Percentiles rank a stretch among this genome's conserved stretches.
Evolutionary conservation across 2,329 filamentous ascomycete species (phyloP).

Genomic region (Rhynchosporium secalis): DNA sequence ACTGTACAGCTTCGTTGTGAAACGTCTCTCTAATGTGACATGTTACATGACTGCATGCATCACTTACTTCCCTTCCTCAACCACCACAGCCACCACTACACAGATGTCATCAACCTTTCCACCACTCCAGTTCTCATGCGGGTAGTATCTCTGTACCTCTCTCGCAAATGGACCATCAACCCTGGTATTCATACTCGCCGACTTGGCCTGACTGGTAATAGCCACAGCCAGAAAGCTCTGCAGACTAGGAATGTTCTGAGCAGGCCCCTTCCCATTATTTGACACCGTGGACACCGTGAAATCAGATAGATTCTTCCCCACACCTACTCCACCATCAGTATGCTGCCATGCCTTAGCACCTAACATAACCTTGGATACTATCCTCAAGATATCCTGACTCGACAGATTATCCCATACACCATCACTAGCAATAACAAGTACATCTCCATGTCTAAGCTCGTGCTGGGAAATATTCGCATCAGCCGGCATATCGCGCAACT

Average conservation of each 20-base stretch:
- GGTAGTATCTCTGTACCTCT: constrained; percentile 86
- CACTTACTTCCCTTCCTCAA: constrained; percentile 54
- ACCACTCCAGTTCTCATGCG: constrained; percentile 81
- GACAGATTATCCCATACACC: constrained; percentile 96
- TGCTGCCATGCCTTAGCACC: constrained; percentile 71
- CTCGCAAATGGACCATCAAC: constrained; percentile 92
- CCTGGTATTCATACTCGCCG: constrained; percentile 77
- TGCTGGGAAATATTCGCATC: constrained; percentile 81
- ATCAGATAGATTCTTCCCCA: constrained; percentile 58
- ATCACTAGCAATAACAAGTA: constrained; percentile 91
- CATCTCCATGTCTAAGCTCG: constrained; percentile 81
- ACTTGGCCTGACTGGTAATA: constrained; percentile 79
- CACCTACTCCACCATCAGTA: constrained; percentile 60
- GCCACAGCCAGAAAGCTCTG: constrained; percentile 78
- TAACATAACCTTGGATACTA: constrained; percentile 77
- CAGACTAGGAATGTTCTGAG: constrained; percentile 50
- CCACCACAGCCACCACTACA: constrained; percentile 75
- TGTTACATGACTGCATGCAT: not conserved
- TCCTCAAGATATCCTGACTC: constrained; percentile 81
- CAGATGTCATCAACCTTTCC: constrained; percentile 97
- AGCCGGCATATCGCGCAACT: constrained; percentile 78
- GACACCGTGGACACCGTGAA: constrained; percentile 54
- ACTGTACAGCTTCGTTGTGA: constrained; percentile 4
- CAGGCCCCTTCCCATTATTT: constrained; percentile 44
- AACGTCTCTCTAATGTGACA: constrained; percentile 4